Evolutionary conservation across 75 land plant genomes (phyloP), one percentile per base, ranked within the genome.

Genomic region (Pinus taeda): DNA sequence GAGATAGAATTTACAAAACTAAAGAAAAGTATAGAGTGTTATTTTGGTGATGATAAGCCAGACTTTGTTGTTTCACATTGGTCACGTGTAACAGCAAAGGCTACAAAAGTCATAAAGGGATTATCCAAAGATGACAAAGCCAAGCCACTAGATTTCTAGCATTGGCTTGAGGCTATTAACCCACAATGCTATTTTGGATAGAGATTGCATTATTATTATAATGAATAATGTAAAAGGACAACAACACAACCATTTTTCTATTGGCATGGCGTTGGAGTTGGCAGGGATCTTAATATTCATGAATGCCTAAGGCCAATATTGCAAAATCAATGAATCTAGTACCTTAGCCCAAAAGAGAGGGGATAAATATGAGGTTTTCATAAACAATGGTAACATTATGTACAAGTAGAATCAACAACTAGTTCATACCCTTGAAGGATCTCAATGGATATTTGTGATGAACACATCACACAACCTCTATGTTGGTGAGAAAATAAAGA

Each of bases 191-290:
- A 97, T 3, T 96, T 93, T 81, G 99, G 99, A 3, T 93, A 90
- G 76, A 96, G 93, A 60, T 79, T 96, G 49, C 91, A 90, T 20
- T 81, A 83, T 60, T 96, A 96, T 69, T 96, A 88, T 76, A 89
- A 87, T 49, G 3, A 73, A 11, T 96, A 97, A 97, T 80, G 82
- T 58, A 30, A 82, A 20, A 85, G 88, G 72, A 77, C 80, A 49
- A 96, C 95, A 61, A 37, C 63, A 18, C 85, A 96, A 61, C 94
- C 99, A 24, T 96, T 96, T 87, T 96, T 94, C 76, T 96, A 93
- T 76, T 96, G 99, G 98, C 82, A 94, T 84, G 98, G 94, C 89
- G 85, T 94, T 57, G 97, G 99, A 67, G 89, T 87, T 55, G 99
- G 97, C 18, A 90, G 80, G 73, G 89, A 92, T 39, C 78, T 92